phyloP scores from a whole-genome alignment of 2,329 filamentous ascomycete species.

The Geoglossum cookeanum region DNA sequence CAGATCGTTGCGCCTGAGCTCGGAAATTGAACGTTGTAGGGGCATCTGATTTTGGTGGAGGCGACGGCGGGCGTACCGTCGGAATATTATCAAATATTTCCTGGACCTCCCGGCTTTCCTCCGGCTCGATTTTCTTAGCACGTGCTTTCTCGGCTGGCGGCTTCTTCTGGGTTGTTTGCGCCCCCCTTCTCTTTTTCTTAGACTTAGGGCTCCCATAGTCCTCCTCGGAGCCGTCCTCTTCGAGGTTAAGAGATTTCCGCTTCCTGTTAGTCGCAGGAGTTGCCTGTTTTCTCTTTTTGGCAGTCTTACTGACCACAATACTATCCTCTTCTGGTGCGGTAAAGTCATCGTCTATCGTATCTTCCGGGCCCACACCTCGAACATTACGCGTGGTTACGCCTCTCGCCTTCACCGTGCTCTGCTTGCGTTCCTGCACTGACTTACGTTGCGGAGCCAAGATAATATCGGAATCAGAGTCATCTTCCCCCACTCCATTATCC shows the following conservation, averaged over 20 bases:
- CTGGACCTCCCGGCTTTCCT: constrained; percentile 53
- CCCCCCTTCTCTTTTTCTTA: constrained; percentile 16
- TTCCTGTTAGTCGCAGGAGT: constrained; percentile 25
- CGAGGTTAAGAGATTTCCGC: constrained; percentile 35
- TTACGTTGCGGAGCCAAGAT: constrained; percentile 31
- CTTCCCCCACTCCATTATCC: constrained; percentile 50
- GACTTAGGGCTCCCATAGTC: constrained; percentile 7
- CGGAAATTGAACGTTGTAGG: constrained; percentile 64
- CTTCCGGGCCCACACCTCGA: constrained; percentile 34
- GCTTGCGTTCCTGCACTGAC: constrained; percentile 22
- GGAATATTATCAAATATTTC: constrained; percentile 79
- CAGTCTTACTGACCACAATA: constrained; percentile 4
- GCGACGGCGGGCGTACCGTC: constrained; percentile 63
- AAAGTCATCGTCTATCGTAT: constrained; percentile 26
- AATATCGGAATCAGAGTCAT: constrained; percentile 36
- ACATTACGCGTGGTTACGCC: constrained; percentile 17
- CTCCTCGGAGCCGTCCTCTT: constrained; percentile 12
- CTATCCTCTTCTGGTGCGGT: constrained; percentile 1
- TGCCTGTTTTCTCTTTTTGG: constrained; percentile 11
- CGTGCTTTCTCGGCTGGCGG: constrained; percentile 38
- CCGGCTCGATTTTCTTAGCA: constrained; percentile 39
- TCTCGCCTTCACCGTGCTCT: constrained; percentile 25
- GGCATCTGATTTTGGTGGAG: constrained; percentile 48
- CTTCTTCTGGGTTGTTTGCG: constrained; percentile 22
- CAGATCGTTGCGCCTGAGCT: constrained; percentile 34